A percentile compares a stretch with the other conserved stretches of the same genome.
Evolutionary conservation across 352 stramenopile species (phyloP).

Genomic region (Elongisporangium senticosum): DNA sequence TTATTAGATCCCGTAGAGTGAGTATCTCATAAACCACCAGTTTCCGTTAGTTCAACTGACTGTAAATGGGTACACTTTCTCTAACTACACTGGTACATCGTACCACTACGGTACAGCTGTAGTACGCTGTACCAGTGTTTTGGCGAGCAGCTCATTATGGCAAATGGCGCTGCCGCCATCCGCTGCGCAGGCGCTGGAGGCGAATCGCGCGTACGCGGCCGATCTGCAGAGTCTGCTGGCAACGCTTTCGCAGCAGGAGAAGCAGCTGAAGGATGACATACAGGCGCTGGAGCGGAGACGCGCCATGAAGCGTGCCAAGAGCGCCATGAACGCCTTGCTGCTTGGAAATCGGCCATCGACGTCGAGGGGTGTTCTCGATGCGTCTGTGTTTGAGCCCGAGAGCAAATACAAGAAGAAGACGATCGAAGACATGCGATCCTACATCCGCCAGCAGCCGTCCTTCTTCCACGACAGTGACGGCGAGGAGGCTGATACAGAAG

Average conservation of each 20-base stretch:
- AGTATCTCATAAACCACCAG: background rate
- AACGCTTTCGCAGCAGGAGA: conserved; percentile 31
- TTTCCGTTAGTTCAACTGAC: too few species aligned
- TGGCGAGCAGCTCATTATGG: background rate
- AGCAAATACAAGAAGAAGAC: conserved; percentile 24
- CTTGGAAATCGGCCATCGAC: background rate
- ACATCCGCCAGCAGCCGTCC: conserved; percentile 46
- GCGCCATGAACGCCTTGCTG: conserved; percentile 35
- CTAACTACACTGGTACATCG: background rate
- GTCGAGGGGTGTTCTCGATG: background rate
- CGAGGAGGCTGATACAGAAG: conserved; percentile 9
- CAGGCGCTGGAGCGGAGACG: conserved; percentile 43
- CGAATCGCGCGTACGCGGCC: conserved; percentile 35
- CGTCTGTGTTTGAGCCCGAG: conserved; percentile 23
- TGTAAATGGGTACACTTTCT: background rate
- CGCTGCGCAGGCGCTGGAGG: conserved; percentile 19
- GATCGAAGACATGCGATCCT: conserved; percentile 27
- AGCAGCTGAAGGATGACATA: conserved; percentile 24
- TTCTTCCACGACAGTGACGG: conserved; percentile 52
- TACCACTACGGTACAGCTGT: background rate
- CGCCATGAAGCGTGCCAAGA: conserved; percentile 44
- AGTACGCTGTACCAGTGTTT: background rate
- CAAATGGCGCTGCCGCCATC: background rate
- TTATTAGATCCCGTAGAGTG: background rate
- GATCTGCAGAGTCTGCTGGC: conserved; percentile 30